Percentiles rank a stretch among this genome's conserved stretches.
phyloP scores from a whole-genome alignment of 1,284 basidiomycete genomes.

The Papiliotrema flavescens region DNA sequence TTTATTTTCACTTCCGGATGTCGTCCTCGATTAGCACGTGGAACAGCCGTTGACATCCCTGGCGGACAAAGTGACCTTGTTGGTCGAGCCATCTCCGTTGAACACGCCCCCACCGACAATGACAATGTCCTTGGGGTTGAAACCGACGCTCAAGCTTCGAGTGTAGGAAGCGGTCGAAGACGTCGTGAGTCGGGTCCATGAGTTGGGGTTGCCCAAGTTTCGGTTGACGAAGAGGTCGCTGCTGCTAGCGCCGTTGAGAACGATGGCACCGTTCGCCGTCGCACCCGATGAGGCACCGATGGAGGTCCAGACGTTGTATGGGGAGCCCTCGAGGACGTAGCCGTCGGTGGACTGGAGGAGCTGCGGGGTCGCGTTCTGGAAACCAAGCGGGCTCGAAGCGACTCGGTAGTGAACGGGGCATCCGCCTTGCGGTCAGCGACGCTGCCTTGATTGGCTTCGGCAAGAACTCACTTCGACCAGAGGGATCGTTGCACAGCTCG shows the following conservation, averaged over 20 bases:
- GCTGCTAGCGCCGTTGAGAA: slow-evolving; percentile 33
- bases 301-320: slow-evolving; percentile 40
- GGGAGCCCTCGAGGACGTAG: slow-evolving; percentile 33
- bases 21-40: not conserved
- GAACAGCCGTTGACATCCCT: slow-evolving; percentile 3
- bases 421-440: not conserved
- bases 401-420: slow-evolving; percentile 25
- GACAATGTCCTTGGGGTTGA: slow-evolving; percentile 14
- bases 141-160: slow-evolving; percentile 12
- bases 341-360: slow-evolving; percentile 26
- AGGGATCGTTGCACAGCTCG: slow-evolving; percentile 37
- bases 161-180: slow-evolving; percentile 9
- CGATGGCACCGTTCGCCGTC: slow-evolving; percentile 38
- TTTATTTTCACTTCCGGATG: too few relatives aligned
- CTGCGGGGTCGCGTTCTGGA: slow-evolving; percentile 8
- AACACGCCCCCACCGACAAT: slow-evolving; percentile 14
- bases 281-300: slow-evolving; percentile 12
- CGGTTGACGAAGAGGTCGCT: slow-evolving; percentile 19
- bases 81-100: not conserved
- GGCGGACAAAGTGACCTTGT: not conserved
- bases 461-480: slow-evolving; percentile 1
- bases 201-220: slow-evolving; percentile 7
- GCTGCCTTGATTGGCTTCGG: not conserved
- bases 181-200: slow-evolving; percentile 14
- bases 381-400: slow-evolving; percentile 12